Evolutionary conservation across 139 green algal genomes (phyloP), one percentile per base, ranked within the genome.

Genomic region (Coelastrella sp.): DNA sequence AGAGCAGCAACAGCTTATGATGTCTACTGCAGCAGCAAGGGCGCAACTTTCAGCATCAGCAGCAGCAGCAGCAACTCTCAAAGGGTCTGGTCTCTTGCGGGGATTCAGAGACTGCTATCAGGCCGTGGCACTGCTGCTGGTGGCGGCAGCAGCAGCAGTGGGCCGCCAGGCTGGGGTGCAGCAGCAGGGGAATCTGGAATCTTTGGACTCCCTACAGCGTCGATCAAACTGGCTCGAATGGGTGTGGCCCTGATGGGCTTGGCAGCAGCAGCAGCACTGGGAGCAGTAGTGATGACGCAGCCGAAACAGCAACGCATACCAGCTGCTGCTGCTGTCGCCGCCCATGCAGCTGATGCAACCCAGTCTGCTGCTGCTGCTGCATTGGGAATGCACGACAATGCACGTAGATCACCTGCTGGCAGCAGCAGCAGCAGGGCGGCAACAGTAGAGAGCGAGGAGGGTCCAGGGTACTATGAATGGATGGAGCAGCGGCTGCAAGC

Each of bases 381-480:
- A 54, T 16, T 7, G 54, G 22, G 10, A 59, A 20, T 17, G 74
- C 74, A 60, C 3, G 20, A 22, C 74, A 58, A 17, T 68, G 47
- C 78, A 32, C 7, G 11, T 71, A 59, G 11, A 54, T 20, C 32
- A 60, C 11, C 22, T 76, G 65, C 32, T 5, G 5, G 23, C 22
- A 54, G 82, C 65, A 20, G 80, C 80, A 23, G 61, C 80, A 59
- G 22, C 23, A 22, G 22, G 58, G 61, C 3, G 82, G 65, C 65
- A 65, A 11, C 14, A 22, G 7, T 47, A 6, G 81, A 6, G 3
- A 11, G 11, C 23, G 64, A 58, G 59, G 60, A 86, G 6, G 59
- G 19, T 7, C 64, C 82, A 64, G 82, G 82, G 4, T 88, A 79
- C 8, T 54, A 88, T n/a, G 82, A 88, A 22, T 88, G 82, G 82